A percentile compares a stretch with the other conserved stretches of the same genome.
phyloP scores from a whole-genome alignment of 2,329 filamentous ascomycete species.

The Septoria linicola region DNA sequence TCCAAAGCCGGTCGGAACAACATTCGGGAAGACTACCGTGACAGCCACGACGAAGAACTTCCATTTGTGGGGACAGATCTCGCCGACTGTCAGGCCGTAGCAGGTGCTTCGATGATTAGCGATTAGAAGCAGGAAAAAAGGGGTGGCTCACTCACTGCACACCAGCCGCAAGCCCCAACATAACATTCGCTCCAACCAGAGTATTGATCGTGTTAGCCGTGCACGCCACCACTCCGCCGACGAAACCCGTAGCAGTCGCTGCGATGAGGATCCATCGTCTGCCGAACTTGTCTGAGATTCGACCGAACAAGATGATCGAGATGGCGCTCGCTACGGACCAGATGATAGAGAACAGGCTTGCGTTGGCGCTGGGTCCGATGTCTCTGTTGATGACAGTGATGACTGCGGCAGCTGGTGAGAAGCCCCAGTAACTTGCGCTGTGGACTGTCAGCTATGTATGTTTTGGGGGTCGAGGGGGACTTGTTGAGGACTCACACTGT shows the following conservation, averaged over 20 bases:
- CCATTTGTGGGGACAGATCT: background rate
- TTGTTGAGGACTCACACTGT: background rate
- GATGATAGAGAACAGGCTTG: background rate
- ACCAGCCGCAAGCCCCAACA: background rate
- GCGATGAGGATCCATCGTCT: background rate
- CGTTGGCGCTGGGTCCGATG: background rate
- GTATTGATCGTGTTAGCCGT: background rate
- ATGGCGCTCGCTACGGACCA: background rate
- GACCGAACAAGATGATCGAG: background rate
- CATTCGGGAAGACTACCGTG: background rate
- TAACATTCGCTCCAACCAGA: background rate
- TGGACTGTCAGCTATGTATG: no score
- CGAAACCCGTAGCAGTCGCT: background rate
- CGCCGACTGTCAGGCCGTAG: background rate
- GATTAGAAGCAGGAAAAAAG: no score
- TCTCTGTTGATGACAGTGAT: background rate
- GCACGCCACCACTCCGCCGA: background rate
- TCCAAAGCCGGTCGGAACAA: background rate
- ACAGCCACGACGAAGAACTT: background rate
- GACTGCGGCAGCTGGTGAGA: background rate
- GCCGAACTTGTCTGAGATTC: background rate
- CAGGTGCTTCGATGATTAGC: no score
- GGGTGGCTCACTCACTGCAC: no score
- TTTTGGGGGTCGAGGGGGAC: no score
- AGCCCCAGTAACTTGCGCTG: background rate